Conservation (phyloP, 106 monocot genomes). For the Hemerocallis citrina region DNA sequence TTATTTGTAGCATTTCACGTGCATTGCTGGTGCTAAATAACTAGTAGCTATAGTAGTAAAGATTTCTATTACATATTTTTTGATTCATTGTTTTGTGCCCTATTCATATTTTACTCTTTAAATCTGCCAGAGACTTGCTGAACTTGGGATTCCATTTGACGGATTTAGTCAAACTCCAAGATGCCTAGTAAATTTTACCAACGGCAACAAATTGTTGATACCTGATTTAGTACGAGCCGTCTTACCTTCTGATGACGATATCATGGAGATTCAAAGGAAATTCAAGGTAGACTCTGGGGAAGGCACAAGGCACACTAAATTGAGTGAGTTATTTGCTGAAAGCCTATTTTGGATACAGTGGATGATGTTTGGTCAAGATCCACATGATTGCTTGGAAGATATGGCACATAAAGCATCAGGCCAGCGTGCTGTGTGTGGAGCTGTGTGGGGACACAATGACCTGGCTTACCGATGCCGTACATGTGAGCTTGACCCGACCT, state of each 20-base stretch:
- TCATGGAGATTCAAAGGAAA: conserved; percentile 4
- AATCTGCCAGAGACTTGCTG: conserved; percentile 39
- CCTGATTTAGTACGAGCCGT: conserved; percentile 25
- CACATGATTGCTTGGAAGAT: conserved; percentile 22
- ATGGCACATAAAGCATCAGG: conserved; percentile 37
- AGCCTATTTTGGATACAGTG: conserved; percentile 64
- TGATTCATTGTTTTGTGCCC: background rate
- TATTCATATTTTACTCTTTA: conserved; percentile 1
- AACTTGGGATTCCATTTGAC: conserved; percentile 36
- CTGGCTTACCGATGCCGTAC: conserved; percentile 84
- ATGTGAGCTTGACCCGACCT: conserved; percentile 75
- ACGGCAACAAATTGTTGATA: conserved; percentile 25
- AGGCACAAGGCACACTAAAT: background rate
- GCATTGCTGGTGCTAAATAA: no score
- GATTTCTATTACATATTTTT: no score
- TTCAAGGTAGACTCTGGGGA: conserved; percentile 2
- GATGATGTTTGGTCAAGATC: conserved; percentile 79
- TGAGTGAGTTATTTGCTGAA: conserved; percentile 28
- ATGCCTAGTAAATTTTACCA: conserved; percentile 32
- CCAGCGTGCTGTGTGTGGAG: conserved; percentile 67
- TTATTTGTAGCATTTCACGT: no score
- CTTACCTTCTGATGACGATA: conserved; percentile 30
- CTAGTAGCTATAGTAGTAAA: no score
- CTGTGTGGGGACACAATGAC: conserved; percentile 72
- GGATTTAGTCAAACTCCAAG: conserved; percentile 19